These are phyloP conservation scores for Ogataea nakhonphanomensis DNA, from an alignment of 805 yeast genomes.

Conservation along the genomic window DNA sequence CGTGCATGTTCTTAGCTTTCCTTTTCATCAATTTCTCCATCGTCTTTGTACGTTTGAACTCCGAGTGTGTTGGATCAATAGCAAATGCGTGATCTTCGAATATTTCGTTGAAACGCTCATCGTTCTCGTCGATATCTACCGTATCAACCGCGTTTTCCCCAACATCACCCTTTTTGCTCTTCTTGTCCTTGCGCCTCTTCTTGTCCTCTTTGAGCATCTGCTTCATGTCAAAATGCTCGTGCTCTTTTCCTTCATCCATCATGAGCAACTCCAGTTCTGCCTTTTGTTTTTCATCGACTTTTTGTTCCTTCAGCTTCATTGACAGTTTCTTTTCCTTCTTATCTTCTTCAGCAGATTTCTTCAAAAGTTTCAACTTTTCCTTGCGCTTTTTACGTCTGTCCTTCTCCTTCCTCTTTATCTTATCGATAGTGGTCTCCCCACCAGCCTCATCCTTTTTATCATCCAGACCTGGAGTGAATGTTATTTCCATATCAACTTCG, in stretches of 20 bases:
- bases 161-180: slow-evolving; percentile 38
- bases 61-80: slow-evolving; percentile 91
- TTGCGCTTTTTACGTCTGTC: slow-evolving; percentile 86
- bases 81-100: slow-evolving; percentile 88
- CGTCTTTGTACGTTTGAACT: slow-evolving; percentile 80
- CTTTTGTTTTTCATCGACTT: slow-evolving; percentile 40
- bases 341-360: slow-evolving; percentile 49
- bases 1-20: slow-evolving; percentile 19
- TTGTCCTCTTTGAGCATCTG: slow-evolving; percentile 70
- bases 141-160: slow-evolving; percentile 33
- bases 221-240: slow-evolving; percentile 71
- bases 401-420: slow-evolving; percentile 81
- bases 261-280: slow-evolving; percentile 75
- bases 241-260: slow-evolving; percentile 57
- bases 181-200: slow-evolving; percentile 76
- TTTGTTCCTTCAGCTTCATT: slow-evolving; percentile 25
- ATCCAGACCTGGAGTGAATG: slow-evolving; percentile 84
- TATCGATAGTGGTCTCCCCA: slow-evolving; percentile 73
- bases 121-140: slow-evolving; percentile 69
- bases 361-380: slow-evolving; percentile 65
- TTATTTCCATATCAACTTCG: slow-evolving; percentile 90
- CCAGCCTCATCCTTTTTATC: slow-evolving; percentile 37
- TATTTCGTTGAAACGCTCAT: slow-evolving; percentile 80
- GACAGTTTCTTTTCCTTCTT: slow-evolving; percentile 40
- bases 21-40: slow-evolving; percentile 75